A percentile compares a stretch with the other conserved stretches of the same genome.
Evolutionary conservation across 2,329 filamentous ascomycete species (phyloP).

Genomic region (Exophiala aquamarina): DNA sequence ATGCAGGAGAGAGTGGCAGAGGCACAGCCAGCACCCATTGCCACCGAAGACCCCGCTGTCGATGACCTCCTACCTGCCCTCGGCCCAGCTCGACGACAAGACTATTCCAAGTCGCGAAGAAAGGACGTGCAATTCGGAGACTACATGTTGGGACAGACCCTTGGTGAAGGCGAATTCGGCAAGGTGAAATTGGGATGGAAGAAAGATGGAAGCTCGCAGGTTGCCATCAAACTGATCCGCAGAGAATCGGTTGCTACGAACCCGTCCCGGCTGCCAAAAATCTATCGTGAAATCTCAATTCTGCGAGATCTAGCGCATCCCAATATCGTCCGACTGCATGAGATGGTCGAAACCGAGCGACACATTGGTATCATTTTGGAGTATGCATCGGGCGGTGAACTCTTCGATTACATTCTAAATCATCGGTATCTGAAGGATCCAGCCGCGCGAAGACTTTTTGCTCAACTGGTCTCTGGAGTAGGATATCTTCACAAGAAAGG

Average conservation of each 20-base stretch:
- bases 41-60: constrained; percentile 49
- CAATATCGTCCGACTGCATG: constrained; percentile 94
- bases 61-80: constrained; percentile 32
- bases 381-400: constrained; percentile 94
- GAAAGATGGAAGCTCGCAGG: constrained; percentile 86
- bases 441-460: constrained; percentile 85
- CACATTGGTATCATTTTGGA: constrained; percentile 98
- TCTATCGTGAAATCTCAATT: constrained; percentile 95
- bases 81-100: constrained; percentile 50
- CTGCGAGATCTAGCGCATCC: constrained; percentile 84
- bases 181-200: constrained; percentile 99
- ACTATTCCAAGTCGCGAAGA: constrained; percentile 55
- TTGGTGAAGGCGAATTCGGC: constrained; percentile 96
- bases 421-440: constrained; percentile 95
- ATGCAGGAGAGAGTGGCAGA: constrained; percentile 69
- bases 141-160: constrained; percentile 91
- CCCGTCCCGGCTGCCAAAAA: constrained; percentile 87
- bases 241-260: constrained; percentile 87
- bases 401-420: constrained; percentile 98
- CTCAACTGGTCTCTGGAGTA: constrained; percentile 92
- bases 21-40: constrained; percentile 45
- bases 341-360: constrained; percentile 97
- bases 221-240: constrained; percentile 97
- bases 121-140: constrained; percentile 92
- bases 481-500: constrained; percentile 98